Base-by-base conservation (phyloP, 73 alveolate genomes). In the Breviolum minutum region DNA sequence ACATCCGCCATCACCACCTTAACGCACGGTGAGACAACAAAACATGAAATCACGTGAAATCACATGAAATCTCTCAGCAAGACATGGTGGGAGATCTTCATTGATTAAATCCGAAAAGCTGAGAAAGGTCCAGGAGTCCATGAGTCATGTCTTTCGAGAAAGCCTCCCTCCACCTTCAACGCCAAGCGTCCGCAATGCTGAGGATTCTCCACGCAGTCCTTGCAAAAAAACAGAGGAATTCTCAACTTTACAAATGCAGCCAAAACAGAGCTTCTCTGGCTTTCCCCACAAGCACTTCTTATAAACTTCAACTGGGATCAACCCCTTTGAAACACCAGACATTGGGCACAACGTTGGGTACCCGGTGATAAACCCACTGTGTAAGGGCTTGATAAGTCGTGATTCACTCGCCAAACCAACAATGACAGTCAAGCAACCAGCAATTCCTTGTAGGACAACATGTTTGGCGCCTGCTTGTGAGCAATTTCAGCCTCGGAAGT, bases 1-100 rank as follows among this genome's bases (percentile, higher is more conserved):
- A 30, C 97, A 90, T n/a, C 97, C 97, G 13, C 97, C 97, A 26
- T 90, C 97, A n/a, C 97, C 97, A 71, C 97, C 97, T 90, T 8
- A 83, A 3, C 54, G 20, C n/a, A 83, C 29, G 1, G 80, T 69
- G 20, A 17, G 26, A 69, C 27, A 40, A 40, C 54, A 40, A 40
- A 40, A 40, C 54, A 40, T 40, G 54, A 40, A 40, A 40, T 40
- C 54, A 40, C 54, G 54, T 40, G 54, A 40, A 40, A 40, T 40
- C 54, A 40, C 54, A 3, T 40, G 54, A 40, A 40, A 40, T 40
- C 54, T 40, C 54, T 40, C 5, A 40, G 54, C 54, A 40, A 40
- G 3, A 40, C 54, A 40, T 40, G 54, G 54, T 3, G 54, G 54
- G 54, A 40, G 5, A 40, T 40, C 5, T 40, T 40, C 3, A 2